Percentiles rank a stretch among this genome's conserved stretches.
These are phyloP conservation scores for Trypanosoma melophagium DNA, from an alignment of 208 protist species.

Conservation along the genomic window DNA sequence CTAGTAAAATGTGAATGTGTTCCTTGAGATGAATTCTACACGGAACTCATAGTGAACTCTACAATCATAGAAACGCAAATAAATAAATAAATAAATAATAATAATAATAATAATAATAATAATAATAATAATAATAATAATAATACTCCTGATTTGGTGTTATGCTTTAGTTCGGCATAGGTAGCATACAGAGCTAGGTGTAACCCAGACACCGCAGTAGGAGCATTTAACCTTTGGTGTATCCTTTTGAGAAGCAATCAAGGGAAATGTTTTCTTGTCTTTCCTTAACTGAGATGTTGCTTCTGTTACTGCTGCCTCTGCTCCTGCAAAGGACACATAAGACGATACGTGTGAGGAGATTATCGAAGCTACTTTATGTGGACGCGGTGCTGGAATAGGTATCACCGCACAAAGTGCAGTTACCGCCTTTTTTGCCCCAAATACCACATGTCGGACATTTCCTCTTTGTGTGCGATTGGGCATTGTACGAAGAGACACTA, in stretches of 20 bases:
- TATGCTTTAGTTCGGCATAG: conserved; percentile 14
- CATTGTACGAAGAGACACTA: conserved; percentile 14
- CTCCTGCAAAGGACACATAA: too few species aligned
- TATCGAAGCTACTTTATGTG: too few species aligned
- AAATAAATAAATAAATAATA: conserved; percentile 19
- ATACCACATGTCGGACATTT: conserved; percentile 28
- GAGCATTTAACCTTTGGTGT: conserved; percentile 18
- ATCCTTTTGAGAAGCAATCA: background rate
- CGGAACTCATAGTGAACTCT: too few species aligned
- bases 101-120: too few species aligned
- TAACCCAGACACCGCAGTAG: conserved; percentile 28
- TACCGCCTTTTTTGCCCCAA: conserved; percentile 19
- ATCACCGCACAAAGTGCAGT: conserved; percentile 22
- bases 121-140: too few species aligned
- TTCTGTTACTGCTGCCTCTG: too few species aligned
- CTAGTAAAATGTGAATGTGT: too few species aligned
- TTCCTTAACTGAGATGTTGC: too few species aligned
- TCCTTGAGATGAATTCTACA: too few species aligned
- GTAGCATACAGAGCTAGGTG: conserved; percentile 8
- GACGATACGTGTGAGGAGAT: too few species aligned
- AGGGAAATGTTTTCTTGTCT: background rate
- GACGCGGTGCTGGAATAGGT: conserved; percentile 10
- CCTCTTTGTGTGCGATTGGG: conserved; percentile 16
- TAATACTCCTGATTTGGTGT: background rate
- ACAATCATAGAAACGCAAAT: background rate